A percentile compares a stretch with the other conserved stretches of the same genome.
These are phyloP conservation scores for Mallotus japonicus DNA, from an alignment of 441 rosid genomes.

Conservation along the genomic window DNA sequence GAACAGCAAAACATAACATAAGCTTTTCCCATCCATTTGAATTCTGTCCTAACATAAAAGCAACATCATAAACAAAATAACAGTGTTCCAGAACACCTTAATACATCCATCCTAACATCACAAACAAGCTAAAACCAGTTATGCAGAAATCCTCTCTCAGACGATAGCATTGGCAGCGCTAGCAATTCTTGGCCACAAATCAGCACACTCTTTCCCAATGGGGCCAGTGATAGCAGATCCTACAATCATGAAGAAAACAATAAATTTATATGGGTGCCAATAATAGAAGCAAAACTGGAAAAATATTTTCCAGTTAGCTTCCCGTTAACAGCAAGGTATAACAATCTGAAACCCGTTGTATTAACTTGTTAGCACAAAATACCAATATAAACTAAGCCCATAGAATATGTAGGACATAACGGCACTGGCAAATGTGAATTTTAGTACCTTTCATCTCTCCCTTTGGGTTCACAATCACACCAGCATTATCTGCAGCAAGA, in stretches of 20 bases:
- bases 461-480: constrained; percentile 70
- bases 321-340: too few relatives aligned
- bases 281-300: not conserved
- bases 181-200: constrained; percentile 74
- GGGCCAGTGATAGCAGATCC: constrained; percentile 75
- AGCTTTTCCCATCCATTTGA: not conserved
- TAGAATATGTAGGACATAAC: too few relatives aligned
- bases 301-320: not conserved
- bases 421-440: too few relatives aligned
- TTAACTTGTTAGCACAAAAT: too few relatives aligned
- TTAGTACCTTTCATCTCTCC: constrained; percentile 71
- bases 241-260: constrained; percentile 16
- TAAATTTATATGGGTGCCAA: not conserved
- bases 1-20: not conserved
- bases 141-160: constrained; percentile 22
- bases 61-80: not conserved
- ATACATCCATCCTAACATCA: not conserved
- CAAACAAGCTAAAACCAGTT: not conserved
- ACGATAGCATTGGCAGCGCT: constrained; percentile 91
- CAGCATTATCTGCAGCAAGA: constrained; percentile 57
- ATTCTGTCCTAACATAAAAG: constrained; percentile 3
- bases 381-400: too few relatives aligned
- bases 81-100: not conserved
- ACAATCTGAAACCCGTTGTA: too few relatives aligned
- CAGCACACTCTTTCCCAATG: constrained; percentile 67